These are phyloP conservation scores for Globisporangium orthogonon DNA, from an alignment of 352 stramenopile genomes.

Conservation along the genomic window DNA sequence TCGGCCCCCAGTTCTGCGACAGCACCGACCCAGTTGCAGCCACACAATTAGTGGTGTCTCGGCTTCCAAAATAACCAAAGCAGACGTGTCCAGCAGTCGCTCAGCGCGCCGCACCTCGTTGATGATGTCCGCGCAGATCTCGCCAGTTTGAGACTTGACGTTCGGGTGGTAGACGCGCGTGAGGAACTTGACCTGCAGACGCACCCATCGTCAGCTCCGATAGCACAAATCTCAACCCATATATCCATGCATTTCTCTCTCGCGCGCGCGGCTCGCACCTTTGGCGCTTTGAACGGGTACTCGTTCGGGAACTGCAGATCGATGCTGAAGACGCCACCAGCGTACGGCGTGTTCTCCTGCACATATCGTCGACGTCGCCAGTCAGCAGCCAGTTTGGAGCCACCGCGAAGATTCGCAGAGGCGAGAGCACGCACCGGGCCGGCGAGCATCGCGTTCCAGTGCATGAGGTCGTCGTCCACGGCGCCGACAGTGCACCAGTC, in stretches of 20 bases:
- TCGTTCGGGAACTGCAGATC: slow-evolving; percentile 94
- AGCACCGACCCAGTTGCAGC: not conserved
- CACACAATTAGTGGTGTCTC: too few relatives aligned
- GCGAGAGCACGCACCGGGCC: slow-evolving; percentile 55
- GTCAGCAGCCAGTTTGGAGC: not conserved
- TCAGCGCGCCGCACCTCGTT: slow-evolving; percentile 48
- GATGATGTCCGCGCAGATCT: slow-evolving; percentile 95
- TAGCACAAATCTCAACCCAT: not conserved
- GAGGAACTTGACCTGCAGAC: slow-evolving; percentile 84
- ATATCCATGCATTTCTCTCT: not conserved
- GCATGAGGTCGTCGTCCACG: slow-evolving; percentile 86
- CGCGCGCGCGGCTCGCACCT: slow-evolving; percentile 22
- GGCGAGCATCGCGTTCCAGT: slow-evolving; percentile 89
- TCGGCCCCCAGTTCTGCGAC: slow-evolving; percentile 92
- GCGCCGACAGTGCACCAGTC: slow-evolving; percentile 86
- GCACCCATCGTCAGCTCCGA: not conserved
- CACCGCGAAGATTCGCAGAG: not conserved
- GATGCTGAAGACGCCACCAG: slow-evolving; percentile 90
- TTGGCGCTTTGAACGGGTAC: slow-evolving; percentile 95
- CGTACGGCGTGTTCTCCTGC: slow-evolving; percentile 84
- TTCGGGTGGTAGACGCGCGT: slow-evolving; percentile 97
- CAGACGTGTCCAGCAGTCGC: slow-evolving; percentile 3
- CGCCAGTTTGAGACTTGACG: slow-evolving; percentile 93
- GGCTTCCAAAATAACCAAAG: too few relatives aligned
- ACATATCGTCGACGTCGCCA: not conserved